Percentiles rank a stretch among this genome's conserved stretches.
Conservation (phyloP, 1,139 yeast species). For the Blastobotrys proliferans region DNA sequence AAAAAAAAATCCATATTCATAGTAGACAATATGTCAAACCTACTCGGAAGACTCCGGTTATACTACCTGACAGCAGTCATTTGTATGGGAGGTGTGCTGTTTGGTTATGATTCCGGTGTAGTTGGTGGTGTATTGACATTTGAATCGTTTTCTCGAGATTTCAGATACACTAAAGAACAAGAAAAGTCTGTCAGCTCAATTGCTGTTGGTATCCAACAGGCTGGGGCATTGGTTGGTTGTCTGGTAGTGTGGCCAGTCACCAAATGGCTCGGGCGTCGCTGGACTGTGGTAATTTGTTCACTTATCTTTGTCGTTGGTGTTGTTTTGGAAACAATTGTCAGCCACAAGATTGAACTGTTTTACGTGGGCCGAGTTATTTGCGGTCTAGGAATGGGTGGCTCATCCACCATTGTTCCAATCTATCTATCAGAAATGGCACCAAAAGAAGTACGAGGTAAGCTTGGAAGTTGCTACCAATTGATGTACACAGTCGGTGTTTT, state of each 20-base stretch:
- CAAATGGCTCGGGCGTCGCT: constrained; percentile 40
- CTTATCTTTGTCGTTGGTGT: constrained; percentile 44
- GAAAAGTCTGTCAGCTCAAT: constrained; percentile 33
- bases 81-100: constrained; percentile 10
- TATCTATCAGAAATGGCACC: constrained; percentile 67
- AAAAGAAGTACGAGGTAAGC: constrained; percentile 51
- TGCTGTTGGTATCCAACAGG: constrained; percentile 46
- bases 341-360: constrained; percentile 19
- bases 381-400: constrained; percentile 63
- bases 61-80: constrained; percentile 5
- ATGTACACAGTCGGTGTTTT: constrained; percentile 47
- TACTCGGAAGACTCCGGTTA: neutral
- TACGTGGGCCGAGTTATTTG: constrained; percentile 52
- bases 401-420: constrained; percentile 60
- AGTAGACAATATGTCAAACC: neutral
- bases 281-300: constrained; percentile 38
- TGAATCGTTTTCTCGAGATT: constrained; percentile 37
- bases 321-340: constrained; percentile 19
- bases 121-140: constrained; percentile 46
- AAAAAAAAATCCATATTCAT: neutral
- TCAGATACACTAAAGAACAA: constrained; percentile 30
- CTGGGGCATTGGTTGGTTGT: constrained; percentile 49
- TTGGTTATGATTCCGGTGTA: constrained; percentile 37
- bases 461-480: constrained; percentile 25
- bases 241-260: constrained; percentile 41